Conservation (phyloP, 2,329 filamentous ascomycete species). For the Plectosphaerella sp. region DNA sequence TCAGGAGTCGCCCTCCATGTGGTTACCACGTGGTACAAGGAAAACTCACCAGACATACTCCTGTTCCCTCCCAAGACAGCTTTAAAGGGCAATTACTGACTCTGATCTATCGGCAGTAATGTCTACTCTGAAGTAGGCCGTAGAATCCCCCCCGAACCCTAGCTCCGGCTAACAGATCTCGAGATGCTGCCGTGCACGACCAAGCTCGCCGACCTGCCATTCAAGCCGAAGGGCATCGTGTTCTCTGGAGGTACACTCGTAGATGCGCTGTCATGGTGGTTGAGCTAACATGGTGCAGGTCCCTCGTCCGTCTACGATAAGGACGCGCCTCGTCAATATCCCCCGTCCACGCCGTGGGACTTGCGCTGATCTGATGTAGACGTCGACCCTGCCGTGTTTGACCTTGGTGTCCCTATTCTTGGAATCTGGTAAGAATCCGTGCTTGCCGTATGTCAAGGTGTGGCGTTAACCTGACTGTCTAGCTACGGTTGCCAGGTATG, state of each 20-base stretch:
- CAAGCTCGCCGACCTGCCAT: slow-evolving; percentile 71
- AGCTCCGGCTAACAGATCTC: background rate
- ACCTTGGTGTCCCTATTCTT: slow-evolving; percentile 60
- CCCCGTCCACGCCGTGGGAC: background rate
- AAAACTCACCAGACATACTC: too few relatives aligned
- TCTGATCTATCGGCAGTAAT: too few relatives aligned
- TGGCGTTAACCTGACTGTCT: too few relatives aligned
- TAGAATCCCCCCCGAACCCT: too few relatives aligned
- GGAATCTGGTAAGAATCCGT: background rate
- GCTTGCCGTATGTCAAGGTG: too few relatives aligned
- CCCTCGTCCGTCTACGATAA: slow-evolving; percentile 76
- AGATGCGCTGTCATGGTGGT: too few relatives aligned
- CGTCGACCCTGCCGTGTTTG: slow-evolving; percentile 77
- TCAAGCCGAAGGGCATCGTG: slow-evolving; percentile 80
- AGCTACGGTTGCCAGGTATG: too few relatives aligned
- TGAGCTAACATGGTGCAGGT: slow-evolving; percentile 17
- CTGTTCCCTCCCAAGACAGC: too few relatives aligned
- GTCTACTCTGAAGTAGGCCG: too few relatives aligned
- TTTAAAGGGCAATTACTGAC: too few relatives aligned
- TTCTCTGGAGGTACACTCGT: slow-evolving; percentile 28
- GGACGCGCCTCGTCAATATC: slow-evolving; percentile 48
- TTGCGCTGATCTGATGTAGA: background rate
- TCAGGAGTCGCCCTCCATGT: too few relatives aligned
- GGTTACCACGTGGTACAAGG: too few relatives aligned
- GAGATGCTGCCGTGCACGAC: slow-evolving; percentile 88